phyloP scores from a whole-genome alignment of 768 basidiomycete species.

The Hygrophoropsis aurantiaca region DNA sequence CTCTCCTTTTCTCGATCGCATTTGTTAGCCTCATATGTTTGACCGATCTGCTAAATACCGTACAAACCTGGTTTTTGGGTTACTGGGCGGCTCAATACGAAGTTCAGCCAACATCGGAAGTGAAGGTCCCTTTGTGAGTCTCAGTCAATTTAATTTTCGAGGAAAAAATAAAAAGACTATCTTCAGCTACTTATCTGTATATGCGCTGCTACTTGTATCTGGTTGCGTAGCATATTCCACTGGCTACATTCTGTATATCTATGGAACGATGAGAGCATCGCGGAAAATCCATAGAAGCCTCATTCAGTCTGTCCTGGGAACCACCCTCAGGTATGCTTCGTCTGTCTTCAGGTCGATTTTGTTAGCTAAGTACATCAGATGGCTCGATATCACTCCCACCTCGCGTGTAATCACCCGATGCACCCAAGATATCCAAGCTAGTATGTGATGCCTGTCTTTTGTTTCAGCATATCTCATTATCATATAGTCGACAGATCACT shows the following conservation, averaged over 20 bases:
- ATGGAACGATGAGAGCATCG: slow-evolving; percentile 54
- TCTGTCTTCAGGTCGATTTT: slow-evolving; percentile 20
- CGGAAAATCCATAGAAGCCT: slow-evolving; percentile 51
- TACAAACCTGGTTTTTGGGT: slow-evolving; percentile 45
- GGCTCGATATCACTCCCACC: slow-evolving; percentile 49
- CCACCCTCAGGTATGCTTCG: slow-evolving; percentile 59
- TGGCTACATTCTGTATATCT: slow-evolving; percentile 41
- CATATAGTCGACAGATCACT: slow-evolving; percentile 35
- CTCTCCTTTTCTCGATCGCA: slow-evolving; percentile 32
- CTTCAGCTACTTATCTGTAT: slow-evolving; percentile 51
- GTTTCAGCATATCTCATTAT: neutral
- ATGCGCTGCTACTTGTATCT: slow-evolving; percentile 35
- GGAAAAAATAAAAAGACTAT: neutral
- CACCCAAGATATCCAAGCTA: slow-evolving; percentile 57
- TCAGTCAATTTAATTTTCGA: neutral
- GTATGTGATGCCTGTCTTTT: slow-evolving; percentile 13
- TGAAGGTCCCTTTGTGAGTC: slow-evolving; percentile 34
- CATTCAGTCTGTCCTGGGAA: slow-evolving; percentile 52
- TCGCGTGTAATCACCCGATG: slow-evolving; percentile 64
- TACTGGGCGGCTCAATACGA: slow-evolving; percentile 46
- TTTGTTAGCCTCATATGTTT: slow-evolving; percentile 16
- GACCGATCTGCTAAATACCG: slow-evolving; percentile 17
- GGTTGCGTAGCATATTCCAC: slow-evolving; percentile 31
- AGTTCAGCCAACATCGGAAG: slow-evolving; percentile 27
- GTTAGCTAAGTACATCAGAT: slow-evolving; percentile 38